Conservation (phyloP, 108 stramenopile genomes). For the Skeletonema menzelii region DNA sequence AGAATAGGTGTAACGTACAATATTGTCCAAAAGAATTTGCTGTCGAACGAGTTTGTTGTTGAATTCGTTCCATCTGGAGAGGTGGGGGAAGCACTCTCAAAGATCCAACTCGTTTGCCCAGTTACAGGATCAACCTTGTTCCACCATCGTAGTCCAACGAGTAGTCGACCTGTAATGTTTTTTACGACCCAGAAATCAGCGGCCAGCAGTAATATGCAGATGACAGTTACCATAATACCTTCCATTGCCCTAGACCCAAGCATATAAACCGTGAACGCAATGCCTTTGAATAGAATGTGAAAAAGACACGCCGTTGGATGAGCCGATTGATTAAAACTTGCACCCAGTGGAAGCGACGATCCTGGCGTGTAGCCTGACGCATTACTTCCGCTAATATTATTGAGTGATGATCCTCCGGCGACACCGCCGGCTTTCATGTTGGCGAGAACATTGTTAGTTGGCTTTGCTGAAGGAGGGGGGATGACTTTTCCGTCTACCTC, state of each 20-base stretch:
- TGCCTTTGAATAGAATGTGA: conserved; percentile 90
- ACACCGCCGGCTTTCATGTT: conserved; percentile 22
- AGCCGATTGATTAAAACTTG: conserved; percentile 46
- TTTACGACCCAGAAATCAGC: conserved; percentile 99
- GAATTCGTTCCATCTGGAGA: background rate
- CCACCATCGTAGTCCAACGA: conserved; percentile 98
- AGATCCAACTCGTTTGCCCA: conserved; percentile 87
- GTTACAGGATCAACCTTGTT: conserved; percentile 84
- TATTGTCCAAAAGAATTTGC: conserved; percentile 90
- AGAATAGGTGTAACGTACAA: conserved; percentile 85
- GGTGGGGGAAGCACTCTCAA: conserved; percentile 68
- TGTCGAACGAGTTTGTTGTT: conserved; percentile 74
- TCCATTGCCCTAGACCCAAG: conserved; percentile 82
- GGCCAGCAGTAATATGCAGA: conserved; percentile 90
- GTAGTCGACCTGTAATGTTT: conserved; percentile 84
- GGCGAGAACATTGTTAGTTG: conserved; percentile 40
- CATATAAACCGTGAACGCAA: conserved; percentile 85
- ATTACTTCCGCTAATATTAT: background rate
- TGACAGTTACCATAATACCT: conserved; percentile 88
- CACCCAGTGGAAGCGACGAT: conserved; percentile 6
- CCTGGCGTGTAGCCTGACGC: conserved; percentile 9
- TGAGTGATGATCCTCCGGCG: conserved; percentile 5
- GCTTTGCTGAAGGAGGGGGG: conserved; percentile 9
- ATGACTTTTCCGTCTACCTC: conserved; percentile 37
- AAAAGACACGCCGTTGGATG: conserved; percentile 91